Evolutionary conservation across 2,329 filamentous ascomycete species (phyloP).

Genomic region (Colletotrichum sp.): DNA sequence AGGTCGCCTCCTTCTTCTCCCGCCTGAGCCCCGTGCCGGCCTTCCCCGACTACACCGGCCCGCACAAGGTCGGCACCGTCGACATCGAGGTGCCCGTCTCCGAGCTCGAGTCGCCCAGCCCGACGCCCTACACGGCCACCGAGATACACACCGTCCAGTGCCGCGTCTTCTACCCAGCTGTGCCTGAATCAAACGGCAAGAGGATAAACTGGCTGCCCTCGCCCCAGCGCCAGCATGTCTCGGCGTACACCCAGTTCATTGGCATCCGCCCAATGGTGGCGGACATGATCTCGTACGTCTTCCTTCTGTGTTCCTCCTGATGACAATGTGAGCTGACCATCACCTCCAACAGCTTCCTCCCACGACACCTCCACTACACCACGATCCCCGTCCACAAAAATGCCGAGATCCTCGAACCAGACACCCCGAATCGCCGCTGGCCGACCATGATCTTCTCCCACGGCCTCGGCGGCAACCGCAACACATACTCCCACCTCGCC

Average conservation of each 20-base stretch:
- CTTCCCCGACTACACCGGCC: conserved; percentile 79
- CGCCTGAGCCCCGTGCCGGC: conserved; percentile 71
- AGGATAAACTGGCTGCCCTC: conserved; percentile 78
- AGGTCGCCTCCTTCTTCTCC: conserved; percentile 54
- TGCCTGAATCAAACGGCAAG: conserved; percentile 55
- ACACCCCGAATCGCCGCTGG: conserved; percentile 63
- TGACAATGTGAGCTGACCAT: not conserved
- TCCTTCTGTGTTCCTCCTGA: not conserved
- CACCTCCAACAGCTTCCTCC: conserved; percentile 58
- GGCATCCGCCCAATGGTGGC: conserved; percentile 66
- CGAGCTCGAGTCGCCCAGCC: conserved; percentile 59
- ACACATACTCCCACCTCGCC: conserved; percentile 84
- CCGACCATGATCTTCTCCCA: conserved; percentile 88
- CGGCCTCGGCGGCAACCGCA: conserved; percentile 80
- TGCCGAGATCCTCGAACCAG: conserved; percentile 63
- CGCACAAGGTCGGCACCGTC: conserved; percentile 78
- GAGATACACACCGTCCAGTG: conserved; percentile 78
- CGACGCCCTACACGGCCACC: conserved; percentile 56
- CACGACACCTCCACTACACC: conserved; percentile 75
- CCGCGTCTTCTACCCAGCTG: conserved; percentile 81
- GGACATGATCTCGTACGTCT: conserved; percentile 63
- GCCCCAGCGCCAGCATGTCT: conserved; percentile 76
- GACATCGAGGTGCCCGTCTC: conserved; percentile 80
- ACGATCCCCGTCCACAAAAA: conserved; percentile 77
- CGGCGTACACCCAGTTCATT: conserved; percentile 78